Base-by-base conservation (phyloP, 371 early-diverging fungal genomes). In the Sporodiniella umbellata region DNA sequence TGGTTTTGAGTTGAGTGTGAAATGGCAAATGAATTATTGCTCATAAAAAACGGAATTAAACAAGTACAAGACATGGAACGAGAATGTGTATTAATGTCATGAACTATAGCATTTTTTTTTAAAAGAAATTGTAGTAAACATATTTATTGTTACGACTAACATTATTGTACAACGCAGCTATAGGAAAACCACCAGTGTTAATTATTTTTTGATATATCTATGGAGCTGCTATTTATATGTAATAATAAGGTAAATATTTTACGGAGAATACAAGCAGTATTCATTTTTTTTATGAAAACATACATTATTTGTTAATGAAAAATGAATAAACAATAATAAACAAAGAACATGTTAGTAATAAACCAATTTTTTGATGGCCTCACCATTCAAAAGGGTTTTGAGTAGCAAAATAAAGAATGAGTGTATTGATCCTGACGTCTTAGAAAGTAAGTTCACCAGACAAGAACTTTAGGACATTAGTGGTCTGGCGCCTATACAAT, bases 341-440 rank as follows among this genome's bases (percentile, higher is more conserved):
- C 37, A 22, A 38, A 37, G 48, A 47, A 47, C 37, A 47, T 25
- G 37, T 47, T 47, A 47, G 33, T 47, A 38, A 35, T 37, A 47
- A 47, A 47, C 37, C 37, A 47, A 47, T 39, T 39, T 39, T 18
- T 39, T 39, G 39, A 6, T 39, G 39, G 39, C 21, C 39, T 21
- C 39, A 39, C 39, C 21, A 39, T 39, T 39, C 21, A 39, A 17
- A 39, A 39, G 21, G 39, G 21, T 39, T 21, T 39, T 39, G 39
- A 39, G 39, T 39, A 39, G 39, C 39, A 39, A 39, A 39, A 39
- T 39, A 39, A 39, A 39, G 39, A 39, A 39, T 21, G 19, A 39
- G 21, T 39, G 17, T 39, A 39, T 39, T 39, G 39, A 39, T 33
- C 35, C n/a, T 39, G 39, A 39, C 39, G 39, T 39, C 39, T 39